phyloP scores from a whole-genome alignment of 768 basidiomycete genomes.

The Trichaptum fuscoviolaceum region DNA sequence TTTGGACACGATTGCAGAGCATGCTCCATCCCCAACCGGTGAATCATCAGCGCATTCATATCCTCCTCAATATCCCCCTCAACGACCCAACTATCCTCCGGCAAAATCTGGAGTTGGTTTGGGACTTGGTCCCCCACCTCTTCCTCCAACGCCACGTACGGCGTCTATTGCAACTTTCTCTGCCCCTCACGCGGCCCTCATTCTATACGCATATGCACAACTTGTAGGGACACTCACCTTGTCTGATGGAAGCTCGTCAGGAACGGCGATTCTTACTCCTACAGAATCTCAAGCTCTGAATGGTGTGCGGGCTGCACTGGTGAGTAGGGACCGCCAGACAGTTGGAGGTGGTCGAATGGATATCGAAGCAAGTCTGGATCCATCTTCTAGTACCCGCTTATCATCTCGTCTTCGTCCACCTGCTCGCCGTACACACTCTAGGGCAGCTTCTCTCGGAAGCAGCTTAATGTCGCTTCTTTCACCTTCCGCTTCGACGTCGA shows the following conservation, averaged over 20 bases:
- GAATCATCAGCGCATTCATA: conserved; percentile 26
- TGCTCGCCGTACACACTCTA: conserved; percentile 32
- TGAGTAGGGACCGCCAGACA: conserved; percentile 36
- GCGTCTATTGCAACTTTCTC: conserved; percentile 43
- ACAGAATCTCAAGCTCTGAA: conserved; percentile 43
- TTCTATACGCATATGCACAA: conserved; percentile 84
- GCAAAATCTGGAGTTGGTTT: conserved; percentile 34
- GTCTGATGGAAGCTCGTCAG: not conserved
- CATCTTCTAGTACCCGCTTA: conserved; percentile 9
- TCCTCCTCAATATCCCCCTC: conserved; percentile 26
- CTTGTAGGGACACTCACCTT: conserved; percentile 26
- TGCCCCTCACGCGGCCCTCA: conserved; percentile 53
- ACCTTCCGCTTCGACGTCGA: conserved; percentile 26
- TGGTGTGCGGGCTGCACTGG: conserved; percentile 44
- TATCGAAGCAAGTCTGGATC: conserved; percentile 45
- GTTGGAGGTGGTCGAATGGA: conserved; percentile 80
- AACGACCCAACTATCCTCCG: conserved; percentile 21
- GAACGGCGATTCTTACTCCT: conserved; percentile 31
- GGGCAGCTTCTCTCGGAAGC: conserved; percentile 47
- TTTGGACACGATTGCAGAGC: conserved; percentile 27
- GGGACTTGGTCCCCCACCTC: conserved; percentile 35
- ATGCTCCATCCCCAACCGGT: not conserved
- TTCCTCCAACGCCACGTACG: conserved; percentile 26
- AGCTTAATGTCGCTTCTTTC: conserved; percentile 48
- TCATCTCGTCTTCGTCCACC: conserved; percentile 16